Percentiles rank a stretch among this genome's conserved stretches.
Evolutionary conservation across 176 grass and related monocot genomes (phyloP).

Genomic region (Oryza australiensis): DNA sequence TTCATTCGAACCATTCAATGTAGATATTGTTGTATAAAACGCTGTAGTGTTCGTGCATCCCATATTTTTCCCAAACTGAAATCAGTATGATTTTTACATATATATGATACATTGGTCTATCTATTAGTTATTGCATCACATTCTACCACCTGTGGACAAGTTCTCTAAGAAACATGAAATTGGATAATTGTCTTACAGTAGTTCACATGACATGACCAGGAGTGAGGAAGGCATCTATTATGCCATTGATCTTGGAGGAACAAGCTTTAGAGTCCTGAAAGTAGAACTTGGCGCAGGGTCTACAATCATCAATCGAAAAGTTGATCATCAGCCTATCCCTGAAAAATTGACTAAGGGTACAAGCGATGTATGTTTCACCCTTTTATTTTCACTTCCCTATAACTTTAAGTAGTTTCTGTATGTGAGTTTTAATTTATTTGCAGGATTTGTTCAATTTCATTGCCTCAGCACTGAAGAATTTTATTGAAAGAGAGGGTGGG

Average conservation of each 20-base stretch:
- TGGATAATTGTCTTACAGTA: not conserved
- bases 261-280: conserved; percentile 84
- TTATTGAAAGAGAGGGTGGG: conserved; percentile 62
- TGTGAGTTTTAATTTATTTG: conserved; percentile 32
- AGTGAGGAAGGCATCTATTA: conserved; percentile 86
- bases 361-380: conserved; percentile 57
- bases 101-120: not conserved
- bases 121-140: not conserved
- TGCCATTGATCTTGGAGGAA: conserved; percentile 81
- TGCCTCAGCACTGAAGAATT: conserved; percentile 62
- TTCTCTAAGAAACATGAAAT: not conserved
- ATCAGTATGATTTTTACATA: not conserved
- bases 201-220: conserved; percentile 44
- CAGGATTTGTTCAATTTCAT: conserved; percentile 84
- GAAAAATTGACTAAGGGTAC: conserved; percentile 63
- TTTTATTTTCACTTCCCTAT: conserved; percentile 7
- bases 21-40: not conserved
- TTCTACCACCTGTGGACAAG: not conserved
- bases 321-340: conserved; percentile 64
- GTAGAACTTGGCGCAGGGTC: conserved; percentile 66
- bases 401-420: conserved; percentile 2
- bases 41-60: not conserved
- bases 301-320: conserved; percentile 57
- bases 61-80: not conserved
- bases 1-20: not conserved